phyloP scores from a whole-genome alignment of 768 basidiomycete genomes.

The Pleurotus ostreatus region DNA sequence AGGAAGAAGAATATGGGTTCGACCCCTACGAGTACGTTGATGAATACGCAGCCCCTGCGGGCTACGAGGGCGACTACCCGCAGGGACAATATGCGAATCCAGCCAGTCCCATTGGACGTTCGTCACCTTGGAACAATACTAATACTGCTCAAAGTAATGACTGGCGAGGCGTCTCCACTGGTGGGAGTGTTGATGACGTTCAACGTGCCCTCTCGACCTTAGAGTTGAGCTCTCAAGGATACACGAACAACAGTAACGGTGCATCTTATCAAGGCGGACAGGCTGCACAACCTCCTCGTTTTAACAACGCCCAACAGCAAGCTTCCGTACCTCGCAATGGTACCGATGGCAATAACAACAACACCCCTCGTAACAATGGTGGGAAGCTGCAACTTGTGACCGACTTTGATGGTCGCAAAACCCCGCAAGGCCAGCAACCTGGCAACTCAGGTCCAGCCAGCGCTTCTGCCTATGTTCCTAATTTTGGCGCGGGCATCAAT shows the following conservation, averaged over 20 bases:
- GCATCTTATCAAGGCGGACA: slow-evolving; percentile 40
- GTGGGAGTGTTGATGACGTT: slow-evolving; percentile 62
- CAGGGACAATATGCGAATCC: slow-evolving; percentile 41
- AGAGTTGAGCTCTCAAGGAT: slow-evolving; percentile 47
- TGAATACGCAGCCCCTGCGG: slow-evolving; percentile 1
- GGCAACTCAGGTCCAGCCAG: slow-evolving; percentile 43
- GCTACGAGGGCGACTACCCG: slow-evolving; percentile 5
- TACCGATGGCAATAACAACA: slow-evolving; percentile 27
- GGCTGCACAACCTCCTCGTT: slow-evolving; percentile 64
- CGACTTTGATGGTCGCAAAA: slow-evolving; percentile 66
- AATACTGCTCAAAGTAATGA: slow-evolving; percentile 36
- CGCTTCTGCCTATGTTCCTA: slow-evolving; percentile 38
- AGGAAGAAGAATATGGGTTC: slow-evolving; percentile 57
- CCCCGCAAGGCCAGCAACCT: slow-evolving; percentile 36
- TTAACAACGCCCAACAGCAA: slow-evolving; percentile 50
- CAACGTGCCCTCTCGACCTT: slow-evolving; percentile 68
- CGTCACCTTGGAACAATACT: slow-evolving; percentile 55
- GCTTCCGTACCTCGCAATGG: slow-evolving; percentile 31
- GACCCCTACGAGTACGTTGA: slow-evolving; percentile 15
- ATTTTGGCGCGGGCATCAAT: slow-evolving; percentile 19
- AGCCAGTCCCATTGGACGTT: slow-evolving; percentile 56
- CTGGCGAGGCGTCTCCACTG: slow-evolving; percentile 45
- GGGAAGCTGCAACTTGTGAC: slow-evolving; percentile 53
- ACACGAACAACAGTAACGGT: slow-evolving; percentile 17
- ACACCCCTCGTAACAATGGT: slow-evolving; percentile 25